These are phyloP conservation scores for Alternaria sp. DNA, from an alignment of 2,329 filamentous ascomycete genomes.

Conservation along the genomic window DNA sequence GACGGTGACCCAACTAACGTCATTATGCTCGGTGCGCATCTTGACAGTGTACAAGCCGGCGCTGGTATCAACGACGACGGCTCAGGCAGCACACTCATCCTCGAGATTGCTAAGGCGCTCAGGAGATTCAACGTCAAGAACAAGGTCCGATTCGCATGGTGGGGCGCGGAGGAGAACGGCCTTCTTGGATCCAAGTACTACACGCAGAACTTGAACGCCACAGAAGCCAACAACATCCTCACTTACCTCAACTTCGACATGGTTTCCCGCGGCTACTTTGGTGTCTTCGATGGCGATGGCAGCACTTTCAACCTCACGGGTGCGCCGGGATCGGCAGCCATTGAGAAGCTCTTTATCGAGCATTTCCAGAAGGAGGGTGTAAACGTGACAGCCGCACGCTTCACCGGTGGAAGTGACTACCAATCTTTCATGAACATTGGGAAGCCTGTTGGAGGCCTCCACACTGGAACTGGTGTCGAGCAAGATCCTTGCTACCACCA, in stretches of 20 bases:
- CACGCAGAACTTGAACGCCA: conserved; percentile 39
- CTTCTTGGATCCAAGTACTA: conserved; percentile 50
- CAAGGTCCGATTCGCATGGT: conserved; percentile 51
- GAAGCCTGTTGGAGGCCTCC: conserved; percentile 49
- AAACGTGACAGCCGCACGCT: conserved; percentile 46
- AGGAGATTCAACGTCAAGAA: conserved; percentile 49
- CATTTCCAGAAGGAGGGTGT: conserved; percentile 45
- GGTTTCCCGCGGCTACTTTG: conserved; percentile 49
- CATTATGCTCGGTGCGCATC: conserved; percentile 49
- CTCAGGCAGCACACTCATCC: conserved; percentile 45
- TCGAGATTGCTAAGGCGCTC: conserved; percentile 47
- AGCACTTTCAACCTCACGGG: conserved; percentile 42
- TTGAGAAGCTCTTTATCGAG: conserved; percentile 47
- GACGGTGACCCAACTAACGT: conserved; percentile 46
- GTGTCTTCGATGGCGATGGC: conserved; percentile 50
- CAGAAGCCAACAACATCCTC: conserved; percentile 46
- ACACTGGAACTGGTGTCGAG: conserved; percentile 49
- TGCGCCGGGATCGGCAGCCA: conserved; percentile 41
- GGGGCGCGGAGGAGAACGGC: conserved; percentile 51
- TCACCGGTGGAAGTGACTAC: conserved; percentile 51
- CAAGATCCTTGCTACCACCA: conserved; percentile 51
- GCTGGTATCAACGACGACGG: conserved; percentile 53
- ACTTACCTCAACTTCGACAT: conserved; percentile 54
- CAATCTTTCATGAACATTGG: conserved; percentile 50
- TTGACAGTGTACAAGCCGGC: conserved; percentile 47